Evolutionary conservation across 257 asterid species (phyloP).

Genomic region (Pogostemon cablin): DNA sequence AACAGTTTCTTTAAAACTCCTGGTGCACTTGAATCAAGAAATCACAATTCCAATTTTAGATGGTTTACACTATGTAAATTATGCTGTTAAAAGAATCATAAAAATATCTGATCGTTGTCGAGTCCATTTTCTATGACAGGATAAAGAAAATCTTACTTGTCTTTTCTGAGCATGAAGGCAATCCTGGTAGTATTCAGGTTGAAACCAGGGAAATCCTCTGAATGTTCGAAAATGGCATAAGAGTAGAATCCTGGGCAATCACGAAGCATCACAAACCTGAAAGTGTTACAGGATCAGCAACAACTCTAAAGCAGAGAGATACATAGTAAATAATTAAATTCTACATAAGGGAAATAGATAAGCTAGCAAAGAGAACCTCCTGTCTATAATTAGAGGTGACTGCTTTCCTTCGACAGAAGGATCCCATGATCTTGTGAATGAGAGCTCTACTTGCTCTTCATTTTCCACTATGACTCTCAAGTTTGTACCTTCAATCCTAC

Average conservation of each 20-base stretch:
- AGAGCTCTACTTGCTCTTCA: slow-evolving; percentile 71
- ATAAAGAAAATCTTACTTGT: slow-evolving; percentile 54
- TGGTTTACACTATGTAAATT: not conserved
- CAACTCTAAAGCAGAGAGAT: slow-evolving; percentile 17
- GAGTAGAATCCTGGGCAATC: slow-evolving; percentile 78
- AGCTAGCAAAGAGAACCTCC: slow-evolving; percentile 47
- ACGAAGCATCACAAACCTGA: slow-evolving; percentile 73
- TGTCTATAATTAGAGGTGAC: slow-evolving; percentile 68
- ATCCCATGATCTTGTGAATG: slow-evolving; percentile 84
- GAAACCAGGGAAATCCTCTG: slow-evolving; percentile 68
- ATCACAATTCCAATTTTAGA: slow-evolving; percentile 10
- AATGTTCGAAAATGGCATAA: slow-evolving; percentile 76
- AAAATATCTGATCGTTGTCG: not conserved
- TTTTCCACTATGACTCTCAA: slow-evolving; percentile 57
- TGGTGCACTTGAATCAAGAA: slow-evolving; percentile 17
- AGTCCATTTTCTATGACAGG: slow-evolving; percentile 18
- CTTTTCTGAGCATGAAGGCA: slow-evolving; percentile 83
- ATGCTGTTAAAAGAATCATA: not conserved
- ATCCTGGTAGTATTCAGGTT: slow-evolving; percentile 74
- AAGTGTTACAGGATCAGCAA: slow-evolving; percentile 29
- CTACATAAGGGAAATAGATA: slow-evolving; percentile 5
- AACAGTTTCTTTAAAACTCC: not conserved
- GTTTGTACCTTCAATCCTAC: slow-evolving; percentile 71
- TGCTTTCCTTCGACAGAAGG: slow-evolving; percentile 63
- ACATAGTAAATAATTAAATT: not conserved